Conservation (phyloP, 2,329 filamentous ascomycete genomes). For the Aspergillus unguis region DNA sequence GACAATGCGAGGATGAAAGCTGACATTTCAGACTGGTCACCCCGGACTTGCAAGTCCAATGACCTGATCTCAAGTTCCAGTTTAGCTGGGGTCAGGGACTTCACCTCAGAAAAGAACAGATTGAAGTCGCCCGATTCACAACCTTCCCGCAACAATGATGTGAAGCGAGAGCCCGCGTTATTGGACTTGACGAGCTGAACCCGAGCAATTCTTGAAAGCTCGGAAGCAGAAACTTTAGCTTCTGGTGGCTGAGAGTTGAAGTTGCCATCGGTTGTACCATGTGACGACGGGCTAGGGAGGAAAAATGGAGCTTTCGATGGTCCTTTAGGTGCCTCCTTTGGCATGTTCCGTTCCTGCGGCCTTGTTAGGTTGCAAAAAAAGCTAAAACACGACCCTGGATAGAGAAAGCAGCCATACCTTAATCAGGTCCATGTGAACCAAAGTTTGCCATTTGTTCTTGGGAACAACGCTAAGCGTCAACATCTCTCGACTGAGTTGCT, state of each 20-base stretch:
- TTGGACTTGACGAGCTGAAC: conserved; percentile 50
- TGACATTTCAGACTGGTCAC: conserved; percentile 63
- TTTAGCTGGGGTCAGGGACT: conserved; percentile 75
- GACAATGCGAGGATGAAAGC: conserved; percentile 82
- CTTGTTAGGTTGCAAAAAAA: background rate
- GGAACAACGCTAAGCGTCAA: conserved; percentile 87
- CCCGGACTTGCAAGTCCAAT: conserved; percentile 51
- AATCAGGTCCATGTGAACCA: conserved; percentile 88
- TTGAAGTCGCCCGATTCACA: conserved; percentile 58
- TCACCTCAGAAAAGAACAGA: conserved; percentile 72
- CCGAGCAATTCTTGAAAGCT: conserved; percentile 66
- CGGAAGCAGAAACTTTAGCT: conserved; percentile 38
- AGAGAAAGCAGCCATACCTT: conserved; percentile 39
- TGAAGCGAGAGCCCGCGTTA: conserved; percentile 41
- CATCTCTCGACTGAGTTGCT: conserved; percentile 78
- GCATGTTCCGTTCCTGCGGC: conserved; percentile 78
- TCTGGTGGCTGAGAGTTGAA: conserved; percentile 27
- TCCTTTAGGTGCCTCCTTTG: conserved; percentile 82
- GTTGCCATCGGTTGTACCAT: conserved; percentile 25
- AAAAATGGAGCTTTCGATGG: conserved; percentile 97
- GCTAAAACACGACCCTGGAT: conserved; percentile 10
- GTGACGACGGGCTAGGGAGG: conserved; percentile 54
- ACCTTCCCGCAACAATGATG: conserved; percentile 46
- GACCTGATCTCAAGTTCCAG: conserved; percentile 90
- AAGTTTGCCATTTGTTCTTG: conserved; percentile 87